Evolutionary conservation across 1,284 basidiomycete species (phyloP).

Genomic region (Heterobasidion irregulare): DNA sequence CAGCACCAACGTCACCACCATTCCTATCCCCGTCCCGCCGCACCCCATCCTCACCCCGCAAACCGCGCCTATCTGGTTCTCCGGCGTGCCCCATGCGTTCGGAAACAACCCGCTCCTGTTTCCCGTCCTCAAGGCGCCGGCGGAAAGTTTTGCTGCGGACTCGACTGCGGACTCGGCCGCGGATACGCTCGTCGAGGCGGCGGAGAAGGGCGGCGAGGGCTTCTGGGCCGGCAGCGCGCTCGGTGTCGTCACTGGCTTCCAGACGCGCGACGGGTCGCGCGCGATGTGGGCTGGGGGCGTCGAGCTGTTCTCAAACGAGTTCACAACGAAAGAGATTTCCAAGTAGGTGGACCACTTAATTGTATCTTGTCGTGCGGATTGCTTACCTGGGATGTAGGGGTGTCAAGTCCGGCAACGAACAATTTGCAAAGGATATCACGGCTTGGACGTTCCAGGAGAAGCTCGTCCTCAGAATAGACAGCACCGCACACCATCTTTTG

Average conservation of each 20-base stretch:
- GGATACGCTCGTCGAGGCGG: slow-evolving; percentile 51
- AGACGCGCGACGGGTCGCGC: slow-evolving; percentile 73
- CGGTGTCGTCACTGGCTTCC: slow-evolving; percentile 82
- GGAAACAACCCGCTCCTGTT: slow-evolving; percentile 78
- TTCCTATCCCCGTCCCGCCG: slow-evolving; percentile 44
- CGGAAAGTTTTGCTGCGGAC: slow-evolving; percentile 66
- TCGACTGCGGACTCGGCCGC: slow-evolving; percentile 48
- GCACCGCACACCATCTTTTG: slow-evolving; percentile 65
- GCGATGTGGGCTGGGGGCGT: slow-evolving; percentile 79
- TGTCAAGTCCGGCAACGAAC: slow-evolving; percentile 64
- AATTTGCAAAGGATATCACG: slow-evolving; percentile 68
- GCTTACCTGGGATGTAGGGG: slow-evolving; percentile 29
- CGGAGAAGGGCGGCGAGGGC: slow-evolving; percentile 66
- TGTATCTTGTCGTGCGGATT: background rate
- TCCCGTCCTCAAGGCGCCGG: slow-evolving; percentile 73
- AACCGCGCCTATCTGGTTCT: slow-evolving; percentile 61
- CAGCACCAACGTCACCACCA: slow-evolving; percentile 43
- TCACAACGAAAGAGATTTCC: slow-evolving; percentile 53
- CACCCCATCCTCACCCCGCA: slow-evolving; percentile 35
- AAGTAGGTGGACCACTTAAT: too few species aligned
- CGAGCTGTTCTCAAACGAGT: slow-evolving; percentile 71
- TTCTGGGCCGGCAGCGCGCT: slow-evolving; percentile 74
- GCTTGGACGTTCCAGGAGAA: slow-evolving; percentile 92
- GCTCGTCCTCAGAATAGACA: slow-evolving; percentile 73
- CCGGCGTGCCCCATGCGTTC: slow-evolving; percentile 69